Base-by-base conservation (phyloP, 2,329 filamentous ascomycete species). In the Fusarium poae region DNA sequence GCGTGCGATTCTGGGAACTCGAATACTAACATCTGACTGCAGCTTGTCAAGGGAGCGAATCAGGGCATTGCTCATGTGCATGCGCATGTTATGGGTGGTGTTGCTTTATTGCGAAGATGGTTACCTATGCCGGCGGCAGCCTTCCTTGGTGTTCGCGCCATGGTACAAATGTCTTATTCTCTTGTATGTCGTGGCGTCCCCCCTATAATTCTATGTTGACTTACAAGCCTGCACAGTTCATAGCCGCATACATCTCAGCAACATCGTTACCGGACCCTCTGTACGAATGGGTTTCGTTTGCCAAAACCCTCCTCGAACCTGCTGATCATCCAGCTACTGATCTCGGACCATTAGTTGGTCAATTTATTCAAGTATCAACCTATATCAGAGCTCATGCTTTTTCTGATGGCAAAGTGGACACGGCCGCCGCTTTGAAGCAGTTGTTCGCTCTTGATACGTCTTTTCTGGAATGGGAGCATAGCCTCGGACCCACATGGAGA, bases 21-120 rank as follows among this genome's bases (percentile, higher is more conserved):
- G 34, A 42, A 53, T 23, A 45, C 76, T 77, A 51, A 77, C 16
- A 29, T 20, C 12, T 12, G 12, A 34, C 9, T 18, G 11, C 45
- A 82, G 81, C 75, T 82, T 12, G 83, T 84, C n/a, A 83, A 81
- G 60, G 82, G 84, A 35, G 81, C 81, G 5, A 79, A 81, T 35
- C 75, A 82, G 54, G 81, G 83, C 25, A 81, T 85, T 21, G 78
- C 82, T 18, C 82, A 82, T 21, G 88, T 87, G 65, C 84, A 83
- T 53, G 84, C 84, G 8, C 88, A 91, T 73, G 83, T 89, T 45
- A 81, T 85, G 70, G 88, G 88, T 2, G 88, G 87, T 3, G 82
- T 86, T 44, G 86, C 88, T 13, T 76, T 91, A n/a, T 78, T 89
- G 20, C 82, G 83, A 58, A 81, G 77, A 44, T 81, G 81, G 58